Base-by-base conservation (phyloP, 768 basidiomycete genomes). In the Suillus hirtellus region DNA sequence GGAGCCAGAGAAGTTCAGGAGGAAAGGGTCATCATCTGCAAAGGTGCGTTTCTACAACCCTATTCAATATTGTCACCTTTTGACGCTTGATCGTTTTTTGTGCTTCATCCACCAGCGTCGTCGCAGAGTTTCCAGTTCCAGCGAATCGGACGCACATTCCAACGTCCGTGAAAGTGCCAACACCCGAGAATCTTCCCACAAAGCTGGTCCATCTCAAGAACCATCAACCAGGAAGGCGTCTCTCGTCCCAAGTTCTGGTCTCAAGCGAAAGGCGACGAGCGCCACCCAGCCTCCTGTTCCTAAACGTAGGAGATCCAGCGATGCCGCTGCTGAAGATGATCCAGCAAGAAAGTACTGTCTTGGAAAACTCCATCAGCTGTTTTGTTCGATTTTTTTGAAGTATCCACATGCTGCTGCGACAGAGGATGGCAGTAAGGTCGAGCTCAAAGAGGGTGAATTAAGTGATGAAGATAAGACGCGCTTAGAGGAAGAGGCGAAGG, bases 271-370 rank as follows among this genome's bases (percentile, higher is more conserved):
- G 71, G 80, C 76, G 12, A 71, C 76, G 15, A 75, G 76, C n/a
- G 68, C 71, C 2, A 71, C 77, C 3, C 72, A 74, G 9, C 74
- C 78, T 47, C 73, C 79, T 11, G 80, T 79, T 8, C 68, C 81
- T 19, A 71, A 81, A 15, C 87, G 87, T 71, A 79, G 82, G 63
- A 83, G 79, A 69, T 73, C 78, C 24, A 80, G 80, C 37, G 76
- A 79, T 37, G 73, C 73, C 44, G 68, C 70, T n/a, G 75, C 80
- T 1, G 73, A 77, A 7, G 88, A 88, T n/a, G 92, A 95, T 69
- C 86, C 90, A 10, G 82, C 85, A 0, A 82, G 93, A 65, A 92
- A 88, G 71, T 94, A 93, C 67, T 95, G 93, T 73, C 79, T 91
- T 56, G 82, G 83, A 15, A 93, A 93, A 75, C 76, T 93, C 68